Base-by-base conservation (phyloP, 495 filamentous ascomycete genomes). In the Delitschia confertaspora region DNA sequence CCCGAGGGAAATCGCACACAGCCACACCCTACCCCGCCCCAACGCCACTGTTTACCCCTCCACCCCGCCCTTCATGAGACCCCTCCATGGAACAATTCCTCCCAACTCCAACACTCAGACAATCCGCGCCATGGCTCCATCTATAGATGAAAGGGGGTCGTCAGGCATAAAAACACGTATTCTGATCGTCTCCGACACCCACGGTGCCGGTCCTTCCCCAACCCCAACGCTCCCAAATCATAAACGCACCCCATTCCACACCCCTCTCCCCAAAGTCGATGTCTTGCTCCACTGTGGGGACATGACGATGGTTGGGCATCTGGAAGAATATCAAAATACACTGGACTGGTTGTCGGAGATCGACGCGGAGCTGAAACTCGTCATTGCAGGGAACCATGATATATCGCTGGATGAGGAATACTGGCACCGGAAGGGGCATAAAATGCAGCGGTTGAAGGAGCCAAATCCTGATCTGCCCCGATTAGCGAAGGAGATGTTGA, bases 381-480 rank as follows among this genome's bases (percentile, higher is more conserved):
- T 88, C 24, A 86, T 93, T 38, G 76, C 85, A 1, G 85, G 85
- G 0, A 88, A 89, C 59, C 85, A 88, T 61, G 84, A 89, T 56
- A 72, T 83, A 42, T 74, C 74, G 0, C 72, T 88, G 3, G 82
- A 91, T 56, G 59, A 61, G 20, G 60, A 70, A 2, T 71, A 69
- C 51, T 77, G 73, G 49, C 38, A 1, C 6, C 6, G 37, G 13
- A 42, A 33, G 7, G 46, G 51, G 13, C 40, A 45, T 42, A 27
- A 29, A 22, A 55, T 45, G 48, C 55, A 58, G 30, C 24, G 33
- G 32, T 33, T 43, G 31, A 31, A 51, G 26, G 25, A 45, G 57
- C 29, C 35, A 17, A 40, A 53, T 17, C 29, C 27, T 6, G 35
- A 48, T 21, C 21, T 46, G 8, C 39, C 46, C 17, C 46, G 35